phyloP scores from a whole-genome alignment of 106 monocot species.

The Amphibolis antarctica region DNA sequence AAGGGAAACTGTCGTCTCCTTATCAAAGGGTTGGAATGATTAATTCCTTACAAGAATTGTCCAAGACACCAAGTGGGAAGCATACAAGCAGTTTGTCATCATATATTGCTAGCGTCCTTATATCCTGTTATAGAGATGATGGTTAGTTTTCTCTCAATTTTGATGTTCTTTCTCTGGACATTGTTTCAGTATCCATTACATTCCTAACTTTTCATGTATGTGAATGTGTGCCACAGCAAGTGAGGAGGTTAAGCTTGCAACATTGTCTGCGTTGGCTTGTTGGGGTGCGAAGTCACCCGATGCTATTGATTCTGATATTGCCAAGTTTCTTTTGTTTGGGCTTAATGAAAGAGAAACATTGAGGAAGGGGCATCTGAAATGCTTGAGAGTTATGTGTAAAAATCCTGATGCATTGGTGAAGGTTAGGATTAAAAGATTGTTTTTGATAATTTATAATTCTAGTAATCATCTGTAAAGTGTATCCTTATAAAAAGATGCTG shows the following conservation, averaged over 20 bases:
- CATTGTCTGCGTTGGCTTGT: constrained; percentile 59
- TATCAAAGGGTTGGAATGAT: constrained; percentile 92
- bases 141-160: constrained; percentile 30
- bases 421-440: constrained; percentile 24
- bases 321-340: constrained; percentile 59
- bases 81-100: constrained; percentile 47
- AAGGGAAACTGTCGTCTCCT: constrained; percentile 72
- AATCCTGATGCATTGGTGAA: constrained; percentile 45
- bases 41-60: constrained; percentile 65
- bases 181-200: background rate
- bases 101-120: constrained; percentile 45
- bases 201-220: background rate
- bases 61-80: constrained; percentile 60
- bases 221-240: constrained; percentile 36
- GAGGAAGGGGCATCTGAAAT: constrained; percentile 78
- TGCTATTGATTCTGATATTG: constrained; percentile 53
- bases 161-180: background rate
- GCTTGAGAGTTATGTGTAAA: constrained; percentile 55
- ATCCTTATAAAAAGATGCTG: too few species aligned
- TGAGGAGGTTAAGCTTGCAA: constrained; percentile 88
- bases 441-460: background rate
- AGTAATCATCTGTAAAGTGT: too few species aligned
- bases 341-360: constrained; percentile 84
- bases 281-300: constrained; percentile 62
- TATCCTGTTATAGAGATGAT: constrained; percentile 80